Evolutionary conservation across 2,329 filamentous ascomycete genomes (phyloP), one percentile per base, ranked within the genome.

Genomic region (Diaporthe vaccinii): DNA sequence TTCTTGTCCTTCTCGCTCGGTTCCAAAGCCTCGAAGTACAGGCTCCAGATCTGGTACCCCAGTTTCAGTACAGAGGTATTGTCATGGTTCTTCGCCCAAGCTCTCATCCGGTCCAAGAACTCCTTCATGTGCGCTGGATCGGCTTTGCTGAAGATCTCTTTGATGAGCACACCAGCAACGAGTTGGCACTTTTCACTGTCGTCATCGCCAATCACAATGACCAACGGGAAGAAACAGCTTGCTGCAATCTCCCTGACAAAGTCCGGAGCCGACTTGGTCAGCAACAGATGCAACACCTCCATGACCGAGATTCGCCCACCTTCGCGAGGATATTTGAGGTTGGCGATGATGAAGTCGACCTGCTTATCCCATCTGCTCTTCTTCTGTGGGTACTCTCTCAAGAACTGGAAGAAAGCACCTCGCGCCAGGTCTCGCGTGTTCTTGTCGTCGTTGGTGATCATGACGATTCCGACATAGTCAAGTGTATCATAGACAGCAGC

Each of bases 401-500:
- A 87, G 85, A 99, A 99, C 79, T 98, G 95, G 83, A 98, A 93
- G 84, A 97, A 99, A 20, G 95, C 93, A 28, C 95, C 95, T 74
- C 97, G 90, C 20, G 96, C 96, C 51, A 98, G 88, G 82, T 98
- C 95, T 71, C 97, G 91, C 3, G 96, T 96, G 78, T 94, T 92
- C 79, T 94, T 93, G 79, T 97, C 96, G 77, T 98, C 95, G 81
- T 98, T 98, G 59, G 94, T 98, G 74, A 99, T 94, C 96, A 98
- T 98, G 82, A 98, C 93, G 4, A 91, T 93, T 62, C 95, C 95
- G 41, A 98, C 93, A 80, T 95, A 93, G 82, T 99, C 97, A 77
- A 98, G 90, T 12, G 94, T 93, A 81, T 98, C 96, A 82, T 99
- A 99, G 41, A 99, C 92, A 57, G 93, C 90, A 0, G 96, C 93